Percentiles rank a stretch among this genome's conserved stretches.
These are phyloP conservation scores for Jacaranda mimosifolia DNA, from an alignment of 257 asterid genomes.

Conservation along the genomic window DNA sequence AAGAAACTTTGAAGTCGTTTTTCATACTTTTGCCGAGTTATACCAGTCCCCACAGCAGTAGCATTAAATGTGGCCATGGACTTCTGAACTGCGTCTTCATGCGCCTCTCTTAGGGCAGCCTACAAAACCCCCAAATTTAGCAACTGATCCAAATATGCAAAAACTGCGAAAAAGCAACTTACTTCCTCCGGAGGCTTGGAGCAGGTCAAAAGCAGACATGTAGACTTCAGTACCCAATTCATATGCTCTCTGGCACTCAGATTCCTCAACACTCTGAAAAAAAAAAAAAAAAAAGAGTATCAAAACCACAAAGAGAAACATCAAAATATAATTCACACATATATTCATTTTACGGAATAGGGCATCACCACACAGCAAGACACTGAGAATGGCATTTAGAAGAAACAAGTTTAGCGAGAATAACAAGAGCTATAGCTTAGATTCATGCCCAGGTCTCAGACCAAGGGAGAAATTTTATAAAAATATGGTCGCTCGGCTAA, in stretches of 20 bases:
- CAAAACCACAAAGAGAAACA: neutral
- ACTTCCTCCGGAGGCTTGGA: conserved; percentile 96
- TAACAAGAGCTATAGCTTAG: neutral
- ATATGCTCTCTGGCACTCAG: conserved; percentile 95
- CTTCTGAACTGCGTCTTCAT: conserved; percentile 88
- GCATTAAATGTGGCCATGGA: conserved; percentile 76
- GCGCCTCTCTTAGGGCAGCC: conserved; percentile 93
- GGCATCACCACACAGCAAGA: conserved; percentile 9
- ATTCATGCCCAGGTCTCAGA: conserved; percentile 7
- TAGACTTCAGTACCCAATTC: conserved; percentile 80
- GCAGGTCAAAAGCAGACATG: conserved; percentile 81
- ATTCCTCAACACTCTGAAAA: conserved; percentile 93
- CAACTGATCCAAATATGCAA: conserved; percentile 28
- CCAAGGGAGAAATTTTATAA: neutral
- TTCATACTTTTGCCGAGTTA: conserved; percentile 83
- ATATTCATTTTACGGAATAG: conserved; percentile 6
- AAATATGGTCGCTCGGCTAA: neutral
- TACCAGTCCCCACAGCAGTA: conserved; percentile 93
- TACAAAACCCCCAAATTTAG: conserved; percentile 51
- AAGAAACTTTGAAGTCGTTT: conserved; percentile 77
- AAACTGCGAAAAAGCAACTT: conserved; percentile 39
- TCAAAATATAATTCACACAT: conserved; percentile 5
- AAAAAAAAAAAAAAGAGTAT: neutral
- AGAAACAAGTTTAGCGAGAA: conserved; percentile 21
- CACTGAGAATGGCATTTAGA: conserved; percentile 21